Evolutionary conservation across 116 monocot species (phyloP).

Genomic region (Phalaenopsis hybrid): DNA sequence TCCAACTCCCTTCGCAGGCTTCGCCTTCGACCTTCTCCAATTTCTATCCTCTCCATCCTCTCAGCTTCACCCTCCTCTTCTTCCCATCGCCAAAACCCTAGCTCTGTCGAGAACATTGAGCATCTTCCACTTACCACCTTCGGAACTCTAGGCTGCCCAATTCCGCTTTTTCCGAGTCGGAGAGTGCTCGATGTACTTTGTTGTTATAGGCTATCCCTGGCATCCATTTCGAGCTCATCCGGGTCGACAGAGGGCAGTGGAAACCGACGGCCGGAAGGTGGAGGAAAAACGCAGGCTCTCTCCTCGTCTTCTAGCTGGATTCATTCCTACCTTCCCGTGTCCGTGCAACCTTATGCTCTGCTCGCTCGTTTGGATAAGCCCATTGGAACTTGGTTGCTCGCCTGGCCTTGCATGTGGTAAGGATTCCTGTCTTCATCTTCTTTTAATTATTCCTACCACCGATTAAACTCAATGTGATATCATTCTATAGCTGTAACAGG

Average conservation of each 20-base stretch:
- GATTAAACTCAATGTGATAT: not conserved
- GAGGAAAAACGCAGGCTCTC: not conserved
- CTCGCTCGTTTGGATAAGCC: constrained; percentile 90
- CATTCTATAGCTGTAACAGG: not conserved
- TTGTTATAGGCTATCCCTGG: not conserved
- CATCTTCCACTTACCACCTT: not conserved
- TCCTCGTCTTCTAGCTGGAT: constrained; percentile 34
- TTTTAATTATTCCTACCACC: not conserved
- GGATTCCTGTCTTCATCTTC: not conserved
- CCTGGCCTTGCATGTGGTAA: constrained; percentile 97
- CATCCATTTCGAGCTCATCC: constrained; percentile 25
- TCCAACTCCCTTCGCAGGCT: constrained; percentile 13
- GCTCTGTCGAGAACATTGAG: not conserved
- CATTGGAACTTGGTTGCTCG: constrained; percentile 90
- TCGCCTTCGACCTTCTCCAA: constrained; percentile 1
- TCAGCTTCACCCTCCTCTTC: not conserved
- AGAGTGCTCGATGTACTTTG: not conserved
- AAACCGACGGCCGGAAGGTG: not conserved
- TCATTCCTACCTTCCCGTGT: constrained; percentile 44
- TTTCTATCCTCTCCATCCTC: not conserved
- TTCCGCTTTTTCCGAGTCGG: not conserved
- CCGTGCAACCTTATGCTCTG: constrained; percentile 58
- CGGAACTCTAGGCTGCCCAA: not conserved
- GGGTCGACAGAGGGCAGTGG: not conserved
- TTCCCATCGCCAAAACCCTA: not conserved